These are phyloP conservation scores for Pseudonectria foliicola DNA, from an alignment of 2,329 filamentous ascomycete genomes.

Conservation along the genomic window DNA sequence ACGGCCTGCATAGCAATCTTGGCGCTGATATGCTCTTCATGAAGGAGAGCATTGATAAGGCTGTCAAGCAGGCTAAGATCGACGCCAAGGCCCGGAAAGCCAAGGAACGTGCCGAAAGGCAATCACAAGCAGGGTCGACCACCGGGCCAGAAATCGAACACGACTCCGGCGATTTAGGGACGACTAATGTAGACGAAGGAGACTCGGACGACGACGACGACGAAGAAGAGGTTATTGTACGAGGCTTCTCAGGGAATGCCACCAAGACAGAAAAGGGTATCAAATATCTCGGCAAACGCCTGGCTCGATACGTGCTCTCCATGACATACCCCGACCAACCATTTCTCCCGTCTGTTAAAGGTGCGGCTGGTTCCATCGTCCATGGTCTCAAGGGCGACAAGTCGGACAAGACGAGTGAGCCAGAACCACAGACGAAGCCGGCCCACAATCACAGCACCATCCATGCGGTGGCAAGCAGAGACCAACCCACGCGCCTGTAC, in stretches of 20 bases:
- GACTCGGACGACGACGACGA: slow-evolving; percentile 51
- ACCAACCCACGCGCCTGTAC: slow-evolving; percentile 55
- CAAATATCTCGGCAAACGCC: slow-evolving; percentile 89
- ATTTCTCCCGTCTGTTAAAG: slow-evolving; percentile 60
- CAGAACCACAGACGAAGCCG: slow-evolving; percentile 40
- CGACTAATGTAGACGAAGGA: slow-evolving; percentile 12
- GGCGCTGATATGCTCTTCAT: slow-evolving; percentile 94
- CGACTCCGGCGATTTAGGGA: slow-evolving; percentile 4
- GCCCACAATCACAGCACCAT: slow-evolving; percentile 57
- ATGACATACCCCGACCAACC: slow-evolving; percentile 94
- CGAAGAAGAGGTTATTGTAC: slow-evolving; percentile 79
- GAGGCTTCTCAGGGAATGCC: slow-evolving; percentile 84
- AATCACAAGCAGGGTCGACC: slow-evolving; percentile 3
- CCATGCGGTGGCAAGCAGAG: slow-evolving; percentile 46
- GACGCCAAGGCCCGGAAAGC: slow-evolving; percentile 58
- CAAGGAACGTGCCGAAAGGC: slow-evolving; percentile 34
- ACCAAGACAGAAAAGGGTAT: slow-evolving; percentile 90
- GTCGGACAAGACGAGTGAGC: slow-evolving; percentile 35
- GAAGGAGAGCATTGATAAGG: slow-evolving; percentile 92
- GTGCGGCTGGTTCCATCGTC: slow-evolving; percentile 36
- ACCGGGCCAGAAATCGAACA: slow-evolving; percentile 9
- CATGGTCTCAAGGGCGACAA: slow-evolving; percentile 32
- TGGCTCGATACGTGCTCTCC: slow-evolving; percentile 82
- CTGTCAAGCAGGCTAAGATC: slow-evolving; percentile 64
- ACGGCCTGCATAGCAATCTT: slow-evolving; percentile 92